These are phyloP conservation scores for Silene coronaria DNA, from an alignment of 179 eudicot genomes.

Conservation along the genomic window DNA sequence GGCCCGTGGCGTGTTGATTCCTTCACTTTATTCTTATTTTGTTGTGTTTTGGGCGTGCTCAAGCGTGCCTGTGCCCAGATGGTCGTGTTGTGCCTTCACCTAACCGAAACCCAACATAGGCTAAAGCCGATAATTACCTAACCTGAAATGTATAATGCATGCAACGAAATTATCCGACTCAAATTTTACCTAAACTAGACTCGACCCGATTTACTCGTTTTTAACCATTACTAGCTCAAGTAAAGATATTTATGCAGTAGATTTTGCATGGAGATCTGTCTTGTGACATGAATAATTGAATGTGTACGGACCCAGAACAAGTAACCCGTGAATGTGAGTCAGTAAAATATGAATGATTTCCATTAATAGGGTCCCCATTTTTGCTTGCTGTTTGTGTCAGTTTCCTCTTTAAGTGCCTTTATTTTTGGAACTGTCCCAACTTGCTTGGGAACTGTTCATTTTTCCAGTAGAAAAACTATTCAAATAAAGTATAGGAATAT, in stretches of 20 bases:
- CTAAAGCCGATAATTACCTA: not conserved
- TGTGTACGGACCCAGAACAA: conserved; percentile 9
- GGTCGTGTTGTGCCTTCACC: no score
- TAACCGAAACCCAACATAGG: not conserved
- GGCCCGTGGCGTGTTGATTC: no score
- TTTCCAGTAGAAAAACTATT: not conserved
- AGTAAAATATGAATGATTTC: not conserved
- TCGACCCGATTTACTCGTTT: not conserved
- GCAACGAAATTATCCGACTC: no score
- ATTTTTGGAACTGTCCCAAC: conserved; percentile 2
- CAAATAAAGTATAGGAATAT: not conserved
- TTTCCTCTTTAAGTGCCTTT: conserved; percentile 6
- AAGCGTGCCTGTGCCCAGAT: no score
- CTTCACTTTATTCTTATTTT: no score
- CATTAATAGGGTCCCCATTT: conserved; percentile 23
- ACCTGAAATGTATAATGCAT: not conserved
- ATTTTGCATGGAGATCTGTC: not conserved
- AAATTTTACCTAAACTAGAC: no score
- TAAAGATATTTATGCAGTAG: not conserved
- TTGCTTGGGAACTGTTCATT: not conserved
- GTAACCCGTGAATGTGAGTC: conserved; percentile 14
- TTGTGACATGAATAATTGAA: not conserved
- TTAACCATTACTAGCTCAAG: not conserved
- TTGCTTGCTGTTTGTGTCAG: conserved; percentile 11
- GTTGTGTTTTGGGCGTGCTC: no score